These are phyloP conservation scores for Lactifluus subvellereus DNA, from an alignment of 768 basidiomycete species.

Conservation along the genomic window DNA sequence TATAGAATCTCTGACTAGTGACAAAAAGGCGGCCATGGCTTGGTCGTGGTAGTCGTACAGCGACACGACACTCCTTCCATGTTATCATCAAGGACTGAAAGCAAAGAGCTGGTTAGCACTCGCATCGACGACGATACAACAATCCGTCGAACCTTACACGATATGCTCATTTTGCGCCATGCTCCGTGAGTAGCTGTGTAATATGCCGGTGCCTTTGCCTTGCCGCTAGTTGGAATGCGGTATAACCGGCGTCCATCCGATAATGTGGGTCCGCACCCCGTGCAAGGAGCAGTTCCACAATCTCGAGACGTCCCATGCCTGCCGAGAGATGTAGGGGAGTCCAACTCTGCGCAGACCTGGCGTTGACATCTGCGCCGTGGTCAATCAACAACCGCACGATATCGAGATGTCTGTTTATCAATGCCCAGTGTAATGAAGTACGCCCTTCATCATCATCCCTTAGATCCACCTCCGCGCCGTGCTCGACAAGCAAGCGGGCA, in stretches of 20 bases:
- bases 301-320: background rate
- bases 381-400: background rate
- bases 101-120: no score
- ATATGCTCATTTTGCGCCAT: background rate
- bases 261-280: background rate
- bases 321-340: conserved; percentile 7
- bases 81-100: no score
- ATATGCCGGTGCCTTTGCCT: background rate
- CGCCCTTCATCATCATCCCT: background rate
- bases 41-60: no score
- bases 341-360: background rate
- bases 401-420: background rate
- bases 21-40: no score
- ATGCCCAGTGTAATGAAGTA: conserved; percentile 7
- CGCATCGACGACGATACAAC: no score
- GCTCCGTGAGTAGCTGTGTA: background rate
- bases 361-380: conserved; percentile 1
- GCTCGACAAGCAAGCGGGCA: background rate
- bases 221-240: background rate
- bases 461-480: background rate
- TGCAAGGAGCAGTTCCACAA: background rate
- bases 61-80: no score
- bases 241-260: background rate
- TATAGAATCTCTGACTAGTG: no score
- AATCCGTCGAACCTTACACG: background rate